phyloP scores from a whole-genome alignment of 2,329 filamentous ascomycete genomes.

The Colletotrichum magnum region DNA sequence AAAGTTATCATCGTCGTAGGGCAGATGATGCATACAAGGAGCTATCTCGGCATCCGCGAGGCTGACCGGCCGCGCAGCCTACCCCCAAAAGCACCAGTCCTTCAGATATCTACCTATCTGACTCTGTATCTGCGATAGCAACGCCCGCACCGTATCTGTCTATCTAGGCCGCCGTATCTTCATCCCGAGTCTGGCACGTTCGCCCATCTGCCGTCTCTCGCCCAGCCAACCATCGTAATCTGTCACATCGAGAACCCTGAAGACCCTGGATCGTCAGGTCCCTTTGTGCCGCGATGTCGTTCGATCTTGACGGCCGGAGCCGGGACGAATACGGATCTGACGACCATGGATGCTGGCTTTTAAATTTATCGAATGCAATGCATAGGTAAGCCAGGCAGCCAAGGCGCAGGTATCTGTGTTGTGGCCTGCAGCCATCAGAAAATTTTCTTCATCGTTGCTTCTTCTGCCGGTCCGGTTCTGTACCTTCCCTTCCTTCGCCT shows the following conservation, averaged over 20 bases:
- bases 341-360: slow-evolving; percentile 20
- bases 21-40: neutral
- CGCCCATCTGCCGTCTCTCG: neutral
- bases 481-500: neutral
- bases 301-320: slow-evolving; percentile 26
- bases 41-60: slow-evolving; percentile 20
- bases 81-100: neutral
- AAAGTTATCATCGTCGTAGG: neutral
- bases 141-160: slow-evolving; percentile 9
- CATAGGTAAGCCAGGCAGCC: neutral
- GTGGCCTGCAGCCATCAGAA: neutral
- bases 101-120: neutral
- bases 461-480: neutral
- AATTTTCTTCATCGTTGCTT: neutral
- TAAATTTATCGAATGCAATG: slow-evolving; percentile 1
- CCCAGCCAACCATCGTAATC: slow-evolving; percentile 8
- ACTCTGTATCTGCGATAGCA: neutral
- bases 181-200: slow-evolving; percentile 13
- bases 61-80: slow-evolving; percentile 2
- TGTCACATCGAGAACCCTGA: slow-evolving; percentile 1
- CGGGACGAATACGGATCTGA: slow-evolving; percentile 9
- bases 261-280: slow-evolving; percentile 5
- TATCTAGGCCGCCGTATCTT: slow-evolving; percentile 28
- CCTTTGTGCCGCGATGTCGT: slow-evolving; percentile 22
- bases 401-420: neutral